Evolutionary conservation across 331 rosid species (phyloP).

Genomic region (Rosa hybrid): DNA sequence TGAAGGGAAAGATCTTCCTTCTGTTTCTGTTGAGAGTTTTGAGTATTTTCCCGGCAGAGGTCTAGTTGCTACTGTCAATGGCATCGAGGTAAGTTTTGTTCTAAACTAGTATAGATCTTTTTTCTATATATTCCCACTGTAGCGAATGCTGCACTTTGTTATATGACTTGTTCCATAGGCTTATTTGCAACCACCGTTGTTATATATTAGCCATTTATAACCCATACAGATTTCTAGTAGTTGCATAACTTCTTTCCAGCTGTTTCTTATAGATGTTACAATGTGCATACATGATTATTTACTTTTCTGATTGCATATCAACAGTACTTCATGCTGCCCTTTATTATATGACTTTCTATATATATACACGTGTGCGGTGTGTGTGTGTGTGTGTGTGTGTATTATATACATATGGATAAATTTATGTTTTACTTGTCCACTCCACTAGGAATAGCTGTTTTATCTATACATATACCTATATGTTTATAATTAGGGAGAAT

Average conservation of each 20-base stretch:
- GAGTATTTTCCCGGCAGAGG: constrained; percentile 98
- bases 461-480: background rate
- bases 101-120: background rate
- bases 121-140: background rate
- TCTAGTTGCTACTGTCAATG: constrained; percentile 79
- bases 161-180: background rate
- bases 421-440: too few species aligned
- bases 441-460: too few species aligned
- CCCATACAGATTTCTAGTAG: background rate
- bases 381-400: too few species aligned
- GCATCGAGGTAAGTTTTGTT: constrained; percentile 51
- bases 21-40: constrained; percentile 86
- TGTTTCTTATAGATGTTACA: background rate
- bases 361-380: background rate
- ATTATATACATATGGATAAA: too few species aligned
- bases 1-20: constrained; percentile 89
- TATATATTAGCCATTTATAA: background rate
- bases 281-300: background rate
- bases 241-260: background rate
- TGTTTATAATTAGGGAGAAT: too few species aligned
- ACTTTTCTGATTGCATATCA: background rate
- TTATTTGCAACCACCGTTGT: background rate
- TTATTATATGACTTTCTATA: background rate
- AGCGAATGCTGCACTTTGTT: background rate
- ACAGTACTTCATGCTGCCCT: background rate